phyloP scores from a whole-genome alignment of 768 basidiomycete species.

The Paxillus rubicundulus region DNA sequence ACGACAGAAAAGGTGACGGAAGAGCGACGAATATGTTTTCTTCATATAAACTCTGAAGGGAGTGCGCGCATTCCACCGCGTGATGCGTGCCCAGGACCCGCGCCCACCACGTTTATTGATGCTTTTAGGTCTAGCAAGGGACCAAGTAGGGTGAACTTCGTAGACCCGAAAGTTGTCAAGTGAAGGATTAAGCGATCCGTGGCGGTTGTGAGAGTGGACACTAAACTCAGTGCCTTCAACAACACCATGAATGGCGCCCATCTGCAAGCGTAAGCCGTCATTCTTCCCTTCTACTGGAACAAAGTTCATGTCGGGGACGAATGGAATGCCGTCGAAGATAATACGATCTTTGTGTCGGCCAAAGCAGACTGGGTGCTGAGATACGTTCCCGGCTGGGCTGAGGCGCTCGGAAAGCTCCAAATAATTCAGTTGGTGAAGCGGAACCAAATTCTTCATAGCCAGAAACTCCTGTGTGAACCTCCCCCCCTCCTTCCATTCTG shows the following conservation, averaged over 20 bases:
- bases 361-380: slow-evolving; percentile 49
- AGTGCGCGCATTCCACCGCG: slow-evolving; percentile 52
- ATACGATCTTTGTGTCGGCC: slow-evolving; percentile 49
- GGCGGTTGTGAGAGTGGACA: slow-evolving; percentile 59
- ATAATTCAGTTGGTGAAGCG: slow-evolving; percentile 56
- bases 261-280: slow-evolving; percentile 47
- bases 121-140: slow-evolving; percentile 44
- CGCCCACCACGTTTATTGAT: slow-evolving; percentile 30
- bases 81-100: slow-evolving; percentile 54
- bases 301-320: slow-evolving; percentile 47
- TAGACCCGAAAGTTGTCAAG: slow-evolving; percentile 50
- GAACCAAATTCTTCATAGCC: slow-evolving; percentile 40
- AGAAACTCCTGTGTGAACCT: slow-evolving; percentile 59
- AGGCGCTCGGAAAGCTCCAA: slow-evolving; percentile 46
- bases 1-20: slow-evolving; percentile 42
- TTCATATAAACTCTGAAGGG: slow-evolving; percentile 56
- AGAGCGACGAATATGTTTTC: slow-evolving; percentile 46
- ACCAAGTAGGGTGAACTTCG: slow-evolving; percentile 59
- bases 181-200: slow-evolving; percentile 54
- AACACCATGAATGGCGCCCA: slow-evolving; percentile 62
- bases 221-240: slow-evolving; percentile 62
- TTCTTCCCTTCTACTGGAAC: slow-evolving; percentile 43
- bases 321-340: slow-evolving; percentile 57
- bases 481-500: slow-evolving; percentile 63
- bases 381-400: slow-evolving; percentile 30